Evolutionary conservation across 257 asterid genomes (phyloP).

Genomic region (Capsicum pubescens): DNA sequence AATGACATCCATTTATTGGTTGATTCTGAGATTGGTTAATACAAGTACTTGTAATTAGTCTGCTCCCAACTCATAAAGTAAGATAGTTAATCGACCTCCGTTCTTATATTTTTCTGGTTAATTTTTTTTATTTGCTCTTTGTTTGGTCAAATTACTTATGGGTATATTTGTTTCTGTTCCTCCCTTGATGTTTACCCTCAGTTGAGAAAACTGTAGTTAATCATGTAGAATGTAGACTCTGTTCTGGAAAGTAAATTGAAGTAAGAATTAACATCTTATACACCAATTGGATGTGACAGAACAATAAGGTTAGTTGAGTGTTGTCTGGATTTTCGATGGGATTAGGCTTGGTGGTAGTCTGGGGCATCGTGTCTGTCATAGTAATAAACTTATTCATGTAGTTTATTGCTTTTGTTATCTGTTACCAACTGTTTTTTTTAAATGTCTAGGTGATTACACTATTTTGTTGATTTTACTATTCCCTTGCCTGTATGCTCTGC

Average conservation of each 20-base stretch:
- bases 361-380: too few relatives aligned
- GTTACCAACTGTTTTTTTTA: too few relatives aligned
- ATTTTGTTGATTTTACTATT: too few relatives aligned
- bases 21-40: neutral
- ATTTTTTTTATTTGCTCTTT: neutral
- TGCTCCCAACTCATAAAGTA: neutral
- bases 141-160: neutral
- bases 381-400: too few relatives aligned
- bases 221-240: neutral
- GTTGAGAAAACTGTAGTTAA: neutral
- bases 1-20: neutral
- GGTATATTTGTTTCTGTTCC: neutral
- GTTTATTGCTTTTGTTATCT: too few relatives aligned
- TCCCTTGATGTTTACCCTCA: too few relatives aligned
- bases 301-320: neutral
- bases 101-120: neutral
- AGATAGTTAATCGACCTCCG: neutral
- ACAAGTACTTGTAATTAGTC: too few relatives aligned
- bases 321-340: too few relatives aligned
- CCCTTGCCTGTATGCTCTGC: too few relatives aligned
- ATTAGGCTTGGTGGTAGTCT: too few relatives aligned
- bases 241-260: too few relatives aligned
- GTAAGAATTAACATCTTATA: neutral
- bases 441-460: too few relatives aligned
- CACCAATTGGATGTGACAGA: neutral